Evolutionary conservation across 768 basidiomycete species (phyloP), one percentile per base, ranked within the genome.

Genomic region (Saitozyma sp.): DNA sequence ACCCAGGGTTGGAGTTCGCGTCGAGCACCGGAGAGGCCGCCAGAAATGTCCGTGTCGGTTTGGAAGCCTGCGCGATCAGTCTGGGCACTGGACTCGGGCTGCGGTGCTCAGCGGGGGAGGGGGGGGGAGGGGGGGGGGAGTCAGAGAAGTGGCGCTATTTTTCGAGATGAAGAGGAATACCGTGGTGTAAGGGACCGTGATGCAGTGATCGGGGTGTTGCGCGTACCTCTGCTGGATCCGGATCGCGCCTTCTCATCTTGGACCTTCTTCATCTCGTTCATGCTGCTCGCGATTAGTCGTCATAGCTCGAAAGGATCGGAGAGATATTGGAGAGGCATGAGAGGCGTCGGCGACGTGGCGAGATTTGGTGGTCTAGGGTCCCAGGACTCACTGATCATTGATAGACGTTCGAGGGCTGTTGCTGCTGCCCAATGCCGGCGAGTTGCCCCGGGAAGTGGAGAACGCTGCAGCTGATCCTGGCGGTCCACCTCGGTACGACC

Each of bases 1-100:
- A 56, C 55, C 75, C 75, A 77, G 13, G 75, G 73, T 50, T 77
- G 67, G 16, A 77, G 65, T 54, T 77, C 75, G 16, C 75, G 63
- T 54, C 67, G 71, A 10, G 43, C 46, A 7, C 42, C 49, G 8
- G 61, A 43, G 39, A 64, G 17, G 17, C 62, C 48, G 10, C 52
- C 56, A 11, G 75, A 74, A 50, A 77, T 77, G 48, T 77, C 75
- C 37, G 66, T 67, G 42, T 77, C 75, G 49, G 75, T 77, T 50
- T 66, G 68, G 48, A 77, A 71, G 40, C 56, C 69, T 73, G 58
- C 37, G 29, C 29, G 29, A 29, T 29, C 29, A 29, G 29, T 29
- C 29, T 29, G 29, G 29, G 29, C 29, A 2, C 29, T 5, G 2
- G 29, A 5, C 29, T 2, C 5, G 29, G 29, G 29, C 29, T 29